Conservation (phyloP, 352 stramenopile species). For the Phytophthora agathidicida region DNA sequence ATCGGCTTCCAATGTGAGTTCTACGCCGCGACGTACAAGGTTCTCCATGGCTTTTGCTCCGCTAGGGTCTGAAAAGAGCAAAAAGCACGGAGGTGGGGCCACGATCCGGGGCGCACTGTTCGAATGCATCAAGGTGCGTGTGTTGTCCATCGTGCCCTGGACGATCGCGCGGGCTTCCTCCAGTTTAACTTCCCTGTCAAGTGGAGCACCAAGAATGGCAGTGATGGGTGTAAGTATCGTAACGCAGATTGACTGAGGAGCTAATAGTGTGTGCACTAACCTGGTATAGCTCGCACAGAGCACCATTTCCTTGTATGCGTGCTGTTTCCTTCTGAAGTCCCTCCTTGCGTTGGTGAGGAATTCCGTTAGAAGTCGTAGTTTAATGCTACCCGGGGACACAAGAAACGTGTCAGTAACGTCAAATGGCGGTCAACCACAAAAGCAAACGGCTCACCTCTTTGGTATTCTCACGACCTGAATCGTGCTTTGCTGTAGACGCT, state of each 20-base stretch:
- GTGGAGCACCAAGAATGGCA: background rate
- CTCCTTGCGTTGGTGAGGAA: constrained; percentile 49
- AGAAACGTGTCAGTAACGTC: no score
- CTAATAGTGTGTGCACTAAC: constrained; percentile 17
- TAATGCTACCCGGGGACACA: constrained; percentile 47
- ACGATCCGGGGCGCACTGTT: constrained; percentile 10
- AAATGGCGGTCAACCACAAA: background rate
- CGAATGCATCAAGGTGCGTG: constrained; percentile 6
- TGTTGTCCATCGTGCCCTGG: constrained; percentile 43
- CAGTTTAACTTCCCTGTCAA: constrained; percentile 56
- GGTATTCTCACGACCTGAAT: constrained; percentile 73
- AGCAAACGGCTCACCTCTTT: constrained; percentile 42
- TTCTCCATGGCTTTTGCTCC: constrained; percentile 50
- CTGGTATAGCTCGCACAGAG: constrained; percentile 56
- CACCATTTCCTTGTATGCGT: constrained; percentile 57
- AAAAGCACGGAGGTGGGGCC: constrained; percentile 45
- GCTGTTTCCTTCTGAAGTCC: constrained; percentile 47
- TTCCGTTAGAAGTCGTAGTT: constrained; percentile 59
- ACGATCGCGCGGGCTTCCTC: constrained; percentile 79
- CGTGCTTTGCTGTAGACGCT: constrained; percentile 66
- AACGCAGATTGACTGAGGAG: background rate
- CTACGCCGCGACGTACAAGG: constrained; percentile 62
- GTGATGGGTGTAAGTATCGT: background rate
- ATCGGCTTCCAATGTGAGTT: constrained; percentile 76
- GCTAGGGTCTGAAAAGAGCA: constrained; percentile 51